Base-by-base conservation (phyloP, 108 stramenopile species). In the Licmophora abbreviata region DNA sequence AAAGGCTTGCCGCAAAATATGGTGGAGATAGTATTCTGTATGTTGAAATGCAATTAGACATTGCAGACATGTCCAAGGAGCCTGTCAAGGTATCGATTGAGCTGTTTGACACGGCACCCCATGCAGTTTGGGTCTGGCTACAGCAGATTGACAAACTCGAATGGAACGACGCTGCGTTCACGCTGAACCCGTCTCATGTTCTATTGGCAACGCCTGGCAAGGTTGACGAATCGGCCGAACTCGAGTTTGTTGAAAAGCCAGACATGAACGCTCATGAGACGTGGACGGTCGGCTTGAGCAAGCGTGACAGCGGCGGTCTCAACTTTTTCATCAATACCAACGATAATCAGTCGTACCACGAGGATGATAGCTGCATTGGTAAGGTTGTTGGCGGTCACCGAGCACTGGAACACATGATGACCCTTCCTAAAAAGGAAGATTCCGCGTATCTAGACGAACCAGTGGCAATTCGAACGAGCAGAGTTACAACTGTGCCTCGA, bases 11-110 rank as follows among this genome's bases (percentile, higher is more conserved):
- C 11, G 23, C 44, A 29, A 44, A 35, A n/a, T 77, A 54, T 40
- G 76, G 76, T 5, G 64, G 68, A 51, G 76, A 69, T 23, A 61
- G 70, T 18, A n/a, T n/a, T n/a, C n/a, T n/a, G n/a, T n/a, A n/a
- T n/a, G 70, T 77, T 4, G 59, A 68, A 35, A 70, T 77, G 20
- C 49, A 59, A 3, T 44, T 71, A 32, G 66, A 77, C 48, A 17
- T 77, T 24, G n/a, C n/a, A n/a, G 63, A 64, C 29, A 48, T 66
- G 54, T 45, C 52, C 15, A 38, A 43, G n/a, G 20, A 61, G 24
- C 24, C 15, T 5, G 32, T 5, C 26, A 20, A 23, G 29, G 61
- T 77, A 24, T 47, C 57, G 26, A 77, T 77, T 32, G 22, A 57
- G 29, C 53, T 77, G 31, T 71, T 60, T 58, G 60, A 66, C 34